phyloP scores from a whole-genome alignment of 805 yeast genomes.

The Naumovozyma dairenensis region DNA sequence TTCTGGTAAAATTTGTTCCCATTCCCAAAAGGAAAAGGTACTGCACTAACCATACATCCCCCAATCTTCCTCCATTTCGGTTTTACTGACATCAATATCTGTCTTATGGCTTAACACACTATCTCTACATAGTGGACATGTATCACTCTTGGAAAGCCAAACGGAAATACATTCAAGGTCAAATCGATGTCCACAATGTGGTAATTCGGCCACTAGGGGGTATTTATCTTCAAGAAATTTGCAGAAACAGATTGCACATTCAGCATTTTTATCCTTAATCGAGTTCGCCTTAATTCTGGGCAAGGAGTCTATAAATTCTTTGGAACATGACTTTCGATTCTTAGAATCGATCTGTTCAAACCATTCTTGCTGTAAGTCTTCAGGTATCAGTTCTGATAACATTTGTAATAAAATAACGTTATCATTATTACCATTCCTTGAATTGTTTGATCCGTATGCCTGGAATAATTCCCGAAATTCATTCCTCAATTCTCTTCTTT shows the following conservation, averaged over 20 bases:
- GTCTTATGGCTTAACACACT: conserved; percentile 47
- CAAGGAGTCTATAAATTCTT: conserved; percentile 61
- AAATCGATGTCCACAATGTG: conserved; percentile 70
- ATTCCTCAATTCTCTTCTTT: conserved; percentile 18
- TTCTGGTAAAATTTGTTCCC: too few relatives aligned
- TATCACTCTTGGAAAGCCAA: conserved; percentile 66
- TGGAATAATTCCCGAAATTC: conserved; percentile 15
- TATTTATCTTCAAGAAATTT: conserved; percentile 60
- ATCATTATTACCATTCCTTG: conserved; percentile 8
- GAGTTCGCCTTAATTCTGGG: conserved; percentile 55
- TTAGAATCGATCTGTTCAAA: conserved; percentile 18
- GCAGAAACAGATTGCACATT: conserved; percentile 81
- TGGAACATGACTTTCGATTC: conserved; percentile 46
- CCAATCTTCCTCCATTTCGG: conserved; percentile 60
- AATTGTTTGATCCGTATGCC: conserved; percentile 10
- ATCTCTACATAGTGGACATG: conserved; percentile 82
- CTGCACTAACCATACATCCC: conserved; percentile 71
- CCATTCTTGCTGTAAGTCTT: conserved; percentile 21
- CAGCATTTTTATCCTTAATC: conserved; percentile 35
- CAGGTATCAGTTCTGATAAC: conserved; percentile 18
- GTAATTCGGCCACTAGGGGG: conserved; percentile 69
- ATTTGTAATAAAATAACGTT: conserved; percentile 9
- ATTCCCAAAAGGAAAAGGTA: too few relatives aligned
- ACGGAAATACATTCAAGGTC: conserved; percentile 88
- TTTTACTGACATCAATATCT: conserved; percentile 38